phyloP scores from a whole-genome alignment of 2,329 filamentous ascomycete species.

The Microsporum audouinii region DNA sequence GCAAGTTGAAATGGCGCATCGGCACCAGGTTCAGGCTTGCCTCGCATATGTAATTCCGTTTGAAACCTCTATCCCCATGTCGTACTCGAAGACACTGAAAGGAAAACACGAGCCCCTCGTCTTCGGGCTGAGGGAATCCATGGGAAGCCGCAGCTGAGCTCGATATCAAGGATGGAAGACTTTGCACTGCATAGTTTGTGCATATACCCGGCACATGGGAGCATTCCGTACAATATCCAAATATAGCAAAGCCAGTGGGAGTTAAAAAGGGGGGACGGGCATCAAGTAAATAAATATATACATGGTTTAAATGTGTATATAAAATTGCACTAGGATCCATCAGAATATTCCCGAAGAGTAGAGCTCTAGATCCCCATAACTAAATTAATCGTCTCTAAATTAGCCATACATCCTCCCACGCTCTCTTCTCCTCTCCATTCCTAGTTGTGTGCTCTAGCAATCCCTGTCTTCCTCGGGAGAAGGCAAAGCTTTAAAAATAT shows the following conservation, averaged over 20 bases:
- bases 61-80: not conserved
- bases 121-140: not conserved
- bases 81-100: not conserved
- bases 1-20: not conserved
- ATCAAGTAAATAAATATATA: not conserved
- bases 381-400: not conserved
- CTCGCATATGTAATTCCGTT: not conserved
- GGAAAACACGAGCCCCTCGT: not conserved
- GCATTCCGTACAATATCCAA: not conserved
- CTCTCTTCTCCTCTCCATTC: not conserved
- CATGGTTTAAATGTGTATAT: not conserved
- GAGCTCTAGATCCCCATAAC: not conserved
- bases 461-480: not conserved
- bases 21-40: not conserved
- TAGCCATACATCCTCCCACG: not conserved
- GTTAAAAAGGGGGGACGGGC: not conserved
- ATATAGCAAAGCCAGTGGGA: not conserved
- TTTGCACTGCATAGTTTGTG: not conserved
- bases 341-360: not conserved
- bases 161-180: not conserved
- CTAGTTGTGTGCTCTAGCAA: not conserved
- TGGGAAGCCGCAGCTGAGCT: not conserved
- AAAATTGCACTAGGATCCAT: no score
- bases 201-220: not conserved
- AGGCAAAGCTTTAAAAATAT: not conserved